Evolutionary conservation across 148 eudicot genomes (phyloP), one percentile per base, ranked within the genome.

Genomic region (Nepenthes gracilis): DNA sequence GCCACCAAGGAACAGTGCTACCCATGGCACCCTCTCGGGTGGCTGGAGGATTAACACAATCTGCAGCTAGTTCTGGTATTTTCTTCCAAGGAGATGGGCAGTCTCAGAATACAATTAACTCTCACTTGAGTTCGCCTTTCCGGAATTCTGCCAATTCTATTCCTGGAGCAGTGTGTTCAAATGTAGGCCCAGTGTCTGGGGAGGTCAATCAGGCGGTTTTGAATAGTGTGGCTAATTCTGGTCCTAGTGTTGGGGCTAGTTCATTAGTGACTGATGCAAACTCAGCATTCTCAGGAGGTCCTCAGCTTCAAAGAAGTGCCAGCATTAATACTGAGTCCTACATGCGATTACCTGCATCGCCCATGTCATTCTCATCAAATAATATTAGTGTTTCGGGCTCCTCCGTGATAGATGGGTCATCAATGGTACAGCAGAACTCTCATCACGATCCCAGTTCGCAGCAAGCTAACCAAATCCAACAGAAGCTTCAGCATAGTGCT

Each of bases 201-300:
- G 97, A 83, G 63, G 69, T 76, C 57, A 85, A 77, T 63, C 78
- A 79, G 55, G 57, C 78, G 1, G 64, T 85, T 67, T 69, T 91
- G 75, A 85, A 80, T 57, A 78, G 86, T 33, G 81, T 80, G 73
- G 85, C 77, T 8, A 83, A 70, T 75, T 84, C 97, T 1, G 97
- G 85, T 47, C 90, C 90, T 34, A 90, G 93, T 74, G 78, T 81
- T 52, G 91, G 92, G 64, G 92, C 90, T 47, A 92, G 96, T 72
- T 88, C 96, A 33, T 66, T 85, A 71, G 94, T 92, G 12, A 85
- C 98, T 49, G 94, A 88, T 81, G 94, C 94, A 50, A 88, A 85
- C 65, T 92, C 96, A 34, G 81, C 78, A 55, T 87, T 93, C 74
- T 88, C 98, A 35, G 94, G 88, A 49, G 90, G 96, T 52, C 85